Base-by-base conservation (phyloP, 371 early-diverging fungal genomes). In the Circinella minor region DNA sequence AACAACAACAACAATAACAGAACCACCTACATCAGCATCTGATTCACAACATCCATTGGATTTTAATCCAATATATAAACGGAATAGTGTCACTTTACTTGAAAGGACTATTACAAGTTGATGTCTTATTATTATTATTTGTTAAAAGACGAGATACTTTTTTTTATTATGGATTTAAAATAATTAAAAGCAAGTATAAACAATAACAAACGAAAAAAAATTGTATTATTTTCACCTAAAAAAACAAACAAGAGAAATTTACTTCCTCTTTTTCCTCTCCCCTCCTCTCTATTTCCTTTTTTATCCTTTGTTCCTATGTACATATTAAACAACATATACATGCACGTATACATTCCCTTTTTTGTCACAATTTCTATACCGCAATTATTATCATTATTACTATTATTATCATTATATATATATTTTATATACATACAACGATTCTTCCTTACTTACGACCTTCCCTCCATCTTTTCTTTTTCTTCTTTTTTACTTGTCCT, bases 61-160 rank as follows among this genome's bases (percentile, higher is more conserved):
- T 61, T 46, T 60, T 43, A 48, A 67, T 54, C 54, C 65, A 14
- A 54, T 65, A 54, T 65, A 65, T 36, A 46, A 65, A 54, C 65
- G 65, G 47, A 61, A 61, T 60, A 59, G 68, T 37, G 36, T 47
- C 11, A 67, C 46, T 47, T 63, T 49, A 18, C 63, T 63, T 39
- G 63, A 63, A 57, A 20, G 57, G 27, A 20, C 57, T 57, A 57
- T 57, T 34, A 14, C 57, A 57, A n/a, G 57, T n/a, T 63, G 20
- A 46, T 36, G 49, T 8, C n/a, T 46, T 64, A 36, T 15, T 47
- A 47, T 1, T 61, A 27, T 27, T 27, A 27, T 2, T 27, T 27
- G 27, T 27, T 27, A 27, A 27, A 27, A 27, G 27, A 27, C 27
- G 2, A 27, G 1, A 27, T 1, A 27, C 27, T 27, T 27, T 27